phyloP scores from a whole-genome alignment of 2,329 filamentous ascomycete genomes.

The Fusarium burgessii region DNA sequence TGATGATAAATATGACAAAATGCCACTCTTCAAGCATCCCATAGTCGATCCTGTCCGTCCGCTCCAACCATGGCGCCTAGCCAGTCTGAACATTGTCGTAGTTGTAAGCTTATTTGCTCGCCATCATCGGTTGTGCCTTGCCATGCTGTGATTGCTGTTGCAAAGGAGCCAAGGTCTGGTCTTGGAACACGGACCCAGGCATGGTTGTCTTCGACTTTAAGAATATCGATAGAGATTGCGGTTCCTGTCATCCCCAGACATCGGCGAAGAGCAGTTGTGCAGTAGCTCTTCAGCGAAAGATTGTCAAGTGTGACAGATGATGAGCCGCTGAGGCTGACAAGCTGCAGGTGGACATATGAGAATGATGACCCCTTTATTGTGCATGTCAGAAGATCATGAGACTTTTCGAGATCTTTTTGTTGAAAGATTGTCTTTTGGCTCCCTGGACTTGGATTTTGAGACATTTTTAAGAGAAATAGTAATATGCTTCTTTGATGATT shows the following conservation, averaged over 20 bases:
- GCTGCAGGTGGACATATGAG: slow-evolving; percentile 68
- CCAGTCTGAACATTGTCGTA: slow-evolving; percentile 73
- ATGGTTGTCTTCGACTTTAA: slow-evolving; percentile 67
- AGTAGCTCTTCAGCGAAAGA: slow-evolving; percentile 72
- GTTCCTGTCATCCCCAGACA: slow-evolving; percentile 78
- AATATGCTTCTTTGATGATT: background rate
- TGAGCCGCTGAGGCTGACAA: slow-evolving; percentile 50
- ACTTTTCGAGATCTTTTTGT: slow-evolving; percentile 52
- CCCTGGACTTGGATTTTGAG: slow-evolving; percentile 30
- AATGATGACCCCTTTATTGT: slow-evolving; percentile 65
- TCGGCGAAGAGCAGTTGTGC: slow-evolving; percentile 71
- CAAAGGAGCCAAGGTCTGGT: slow-evolving; percentile 69
- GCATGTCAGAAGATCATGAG: slow-evolving; percentile 62
- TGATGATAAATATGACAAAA: slow-evolving; percentile 31
- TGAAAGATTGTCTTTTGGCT: slow-evolving; percentile 47
- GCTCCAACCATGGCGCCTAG: slow-evolving; percentile 69
- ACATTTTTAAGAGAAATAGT: slow-evolving; percentile 31
- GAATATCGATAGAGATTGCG: slow-evolving; percentile 76
- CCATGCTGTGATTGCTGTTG: slow-evolving; percentile 76
- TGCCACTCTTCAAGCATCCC: slow-evolving; percentile 55
- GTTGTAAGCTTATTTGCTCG: slow-evolving; percentile 63
- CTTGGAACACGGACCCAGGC: slow-evolving; percentile 75
- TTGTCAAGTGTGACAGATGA: slow-evolving; percentile 62
- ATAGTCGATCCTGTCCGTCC: slow-evolving; percentile 58
- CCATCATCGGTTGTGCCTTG: slow-evolving; percentile 59